Evolutionary conservation across 495 filamentous ascomycete species (phyloP), one percentile per base, ranked within the genome.

Genomic region (Sporormia fimetaria): DNA sequence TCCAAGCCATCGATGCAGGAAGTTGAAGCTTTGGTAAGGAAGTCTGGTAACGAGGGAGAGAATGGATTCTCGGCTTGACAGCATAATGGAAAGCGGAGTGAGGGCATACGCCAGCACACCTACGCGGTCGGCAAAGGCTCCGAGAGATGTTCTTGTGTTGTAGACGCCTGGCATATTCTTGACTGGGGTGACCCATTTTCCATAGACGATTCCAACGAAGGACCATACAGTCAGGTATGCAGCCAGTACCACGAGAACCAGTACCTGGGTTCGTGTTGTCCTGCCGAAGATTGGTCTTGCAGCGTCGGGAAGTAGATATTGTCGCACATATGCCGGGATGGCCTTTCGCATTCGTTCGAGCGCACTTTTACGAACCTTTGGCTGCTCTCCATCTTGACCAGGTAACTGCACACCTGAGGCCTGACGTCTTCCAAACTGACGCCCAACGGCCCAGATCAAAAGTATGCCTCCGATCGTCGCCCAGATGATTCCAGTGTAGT

Each of bases 21-120:
- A 81, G 60, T 78, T 73, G 62, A 81, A 81, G 36, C 67, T 68
- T 41, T 80, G 74, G 48, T 81, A 80, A 0, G 78, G 75, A 3
- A 81, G 57, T 4, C 79, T 76, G 0, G 75, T 81, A 30, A 78
- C 41, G 20, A 78, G 42, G 1, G 67, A 73, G 3, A 82, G 68
- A 2, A 81, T 58, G 0, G 69, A 74, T 37, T 81, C 77, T 4
- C 75, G 65, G 33, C 60, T 73, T 22, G 67, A 68, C 10, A 81
- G 62, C 7, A 77, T 56, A 23, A 81, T 56, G 1, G 73, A 72
- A 0, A 81, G 64, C 1, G 76, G 76, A 1, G 75, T 78, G 4
- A 82, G 68, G 5, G 75, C 78, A 51, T 75, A 83, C 3, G 78
- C 78, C 0, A 80, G 54, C 9, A 71, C 66, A 6, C 79, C 78